Evolutionary conservation across 2,329 filamentous ascomycete species (phyloP), one percentile per base, ranked within the genome.

Genomic region (Pestalotiopsis sp.): DNA sequence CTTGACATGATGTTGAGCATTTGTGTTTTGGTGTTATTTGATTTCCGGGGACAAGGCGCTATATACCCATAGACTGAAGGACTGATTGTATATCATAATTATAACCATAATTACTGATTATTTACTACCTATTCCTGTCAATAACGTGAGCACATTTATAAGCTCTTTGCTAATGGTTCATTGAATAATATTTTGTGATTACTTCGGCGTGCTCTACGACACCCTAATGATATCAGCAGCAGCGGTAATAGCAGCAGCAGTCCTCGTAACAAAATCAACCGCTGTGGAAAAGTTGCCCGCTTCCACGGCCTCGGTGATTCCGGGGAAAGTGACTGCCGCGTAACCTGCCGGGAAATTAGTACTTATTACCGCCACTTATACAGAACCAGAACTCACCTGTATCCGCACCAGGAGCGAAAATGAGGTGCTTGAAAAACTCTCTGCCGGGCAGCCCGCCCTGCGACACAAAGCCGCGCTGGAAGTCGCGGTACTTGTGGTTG

Each of bases 391-490:
- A 52, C 66, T 39, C 83, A 86, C 45, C 84, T 74, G 84, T 86
- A 58, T 85, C 84, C 0, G 83, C 66, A 0, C 84, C 84, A 0
- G 84, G 84, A 0, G 84, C 84, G 6, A 82, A 84, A 0, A 85
- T 81, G 0, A 85, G 81, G 36, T 86, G 81, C 69, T 78, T 81
- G 71, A 80, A 86, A 55, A 84, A 85, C 62, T 83, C 80, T 27
- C 84, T 79, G 57, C 79, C 72, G 0, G 84, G 83, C 2, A 86
- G 76, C 0, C 84, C 84, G 0, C 82, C 83, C 68, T 85, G 83
- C 0, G 81, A 83, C 27, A 84, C 77, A 68, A 86, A 86, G 0
- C 82, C 83, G 0, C 83, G 77, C 71, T 86, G 84, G 70, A 86
- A 86, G 72, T 83, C 81, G 11, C 81, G 78, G 63, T 85, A 84